Evolutionary conservation across 192 early-diverging fungal species (phyloP).

Genomic region (Entrophospora sp.): DNA sequence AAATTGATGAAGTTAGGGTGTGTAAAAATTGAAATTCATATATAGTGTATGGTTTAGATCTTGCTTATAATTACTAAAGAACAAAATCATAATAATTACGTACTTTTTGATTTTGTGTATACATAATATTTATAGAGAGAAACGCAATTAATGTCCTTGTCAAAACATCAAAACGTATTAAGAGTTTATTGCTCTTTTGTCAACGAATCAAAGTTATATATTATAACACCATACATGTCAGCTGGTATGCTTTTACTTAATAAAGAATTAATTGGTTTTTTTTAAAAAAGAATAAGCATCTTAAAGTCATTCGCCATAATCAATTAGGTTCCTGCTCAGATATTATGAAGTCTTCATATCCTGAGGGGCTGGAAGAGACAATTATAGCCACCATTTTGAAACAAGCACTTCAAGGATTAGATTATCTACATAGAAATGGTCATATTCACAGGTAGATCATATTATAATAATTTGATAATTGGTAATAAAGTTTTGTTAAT

Average conservation of each 20-base stretch:
- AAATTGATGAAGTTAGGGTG: slow-evolving; percentile 84
- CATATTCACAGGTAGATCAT: slow-evolving; percentile 49
- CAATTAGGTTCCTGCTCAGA: slow-evolving; percentile 71
- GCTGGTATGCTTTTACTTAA: slow-evolving; percentile 36
- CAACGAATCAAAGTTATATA: slow-evolving; percentile 65
- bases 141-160: slow-evolving; percentile 78
- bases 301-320: background rate
- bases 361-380: slow-evolving; percentile 73
- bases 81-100: too few relatives aligned
- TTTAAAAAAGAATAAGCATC: background rate
- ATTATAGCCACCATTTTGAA: slow-evolving; percentile 73
- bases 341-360: slow-evolving; percentile 82
- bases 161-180: slow-evolving; percentile 78
- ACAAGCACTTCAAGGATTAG: slow-evolving; percentile 59
- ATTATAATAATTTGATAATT: too few relatives aligned
- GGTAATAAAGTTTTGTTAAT: background rate
- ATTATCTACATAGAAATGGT: slow-evolving; percentile 56
- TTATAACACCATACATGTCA: slow-evolving; percentile 76
- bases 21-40: slow-evolving; percentile 9
- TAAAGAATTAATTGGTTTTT: background rate
- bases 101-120: too few relatives aligned
- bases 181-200: slow-evolving; percentile 81
- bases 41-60: background rate
- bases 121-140: slow-evolving; percentile 47
- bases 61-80: too few relatives aligned